Evolutionary conservation across 331 rosid genomes (phyloP).

Genomic region (Saraca asoca): DNA sequence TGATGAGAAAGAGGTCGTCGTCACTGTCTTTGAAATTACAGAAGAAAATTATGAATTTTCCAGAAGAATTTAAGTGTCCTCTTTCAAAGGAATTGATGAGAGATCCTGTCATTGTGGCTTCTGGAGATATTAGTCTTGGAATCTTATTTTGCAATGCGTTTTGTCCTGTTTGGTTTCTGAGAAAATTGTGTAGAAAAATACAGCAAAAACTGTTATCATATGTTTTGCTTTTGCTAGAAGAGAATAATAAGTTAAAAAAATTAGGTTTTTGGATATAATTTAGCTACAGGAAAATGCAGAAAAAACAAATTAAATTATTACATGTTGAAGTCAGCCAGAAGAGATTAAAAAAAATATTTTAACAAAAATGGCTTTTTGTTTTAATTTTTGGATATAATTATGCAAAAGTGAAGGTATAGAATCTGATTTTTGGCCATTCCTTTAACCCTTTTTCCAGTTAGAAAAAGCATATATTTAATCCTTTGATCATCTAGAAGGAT

Average conservation of each 20-base stretch:
- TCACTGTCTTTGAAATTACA: slow-evolving; percentile 57
- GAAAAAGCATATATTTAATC: slow-evolving; percentile 28
- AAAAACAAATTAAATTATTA: too few species aligned
- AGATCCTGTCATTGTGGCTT: slow-evolving; percentile 90
- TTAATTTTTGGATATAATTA: background rate
- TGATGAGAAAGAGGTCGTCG: slow-evolving; percentile 47
- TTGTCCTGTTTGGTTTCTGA: slow-evolving; percentile 16
- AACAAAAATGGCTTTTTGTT: slow-evolving; percentile 8
- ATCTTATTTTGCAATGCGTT: background rate
- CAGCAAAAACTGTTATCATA: background rate
- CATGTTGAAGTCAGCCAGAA: too few species aligned
- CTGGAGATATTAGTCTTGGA: slow-evolving; percentile 71
- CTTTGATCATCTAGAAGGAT: slow-evolving; percentile 2
- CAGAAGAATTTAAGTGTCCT: slow-evolving; percentile 80
- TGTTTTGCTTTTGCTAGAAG: background rate
- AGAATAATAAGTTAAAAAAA: too few species aligned
- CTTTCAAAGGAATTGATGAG: slow-evolving; percentile 86
- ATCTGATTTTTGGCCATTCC: slow-evolving; percentile 27
- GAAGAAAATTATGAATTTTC: slow-evolving; percentile 45
- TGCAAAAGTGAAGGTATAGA: slow-evolving; percentile 22
- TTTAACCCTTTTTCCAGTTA: background rate
- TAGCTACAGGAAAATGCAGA: too few species aligned
- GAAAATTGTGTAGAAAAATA: slow-evolving; percentile 32
- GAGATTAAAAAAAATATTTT: background rate
- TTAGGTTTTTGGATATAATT: too few species aligned